A percentile compares a stretch with the other conserved stretches of the same genome.
Conservation (phyloP, 257 asterid genomes). For the Hygrophila difformis region DNA sequence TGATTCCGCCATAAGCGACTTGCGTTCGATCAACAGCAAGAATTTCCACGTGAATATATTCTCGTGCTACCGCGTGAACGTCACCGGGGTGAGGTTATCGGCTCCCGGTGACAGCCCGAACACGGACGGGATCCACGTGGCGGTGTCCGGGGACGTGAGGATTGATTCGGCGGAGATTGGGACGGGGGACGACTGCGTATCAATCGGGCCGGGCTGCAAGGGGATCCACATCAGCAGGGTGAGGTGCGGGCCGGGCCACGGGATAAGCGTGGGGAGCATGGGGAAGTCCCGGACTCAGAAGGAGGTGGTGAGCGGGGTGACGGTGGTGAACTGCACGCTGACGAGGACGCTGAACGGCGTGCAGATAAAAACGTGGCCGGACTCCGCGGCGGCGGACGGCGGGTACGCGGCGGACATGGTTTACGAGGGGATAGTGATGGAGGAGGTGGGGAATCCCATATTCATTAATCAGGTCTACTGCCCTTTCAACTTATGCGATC, state of each 20-base stretch:
- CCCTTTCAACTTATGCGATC: constrained; percentile 22
- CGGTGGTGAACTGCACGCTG: constrained; percentile 31
- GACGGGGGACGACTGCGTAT: constrained; percentile 55
- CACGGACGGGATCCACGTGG: constrained; percentile 52
- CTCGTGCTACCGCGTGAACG: constrained; percentile 29
- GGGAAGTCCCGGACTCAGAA: constrained; percentile 15
- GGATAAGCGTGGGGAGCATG: constrained; percentile 50
- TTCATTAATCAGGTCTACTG: constrained; percentile 49
- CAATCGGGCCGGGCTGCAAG: constrained; percentile 35
- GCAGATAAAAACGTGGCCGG: constrained; percentile 57
- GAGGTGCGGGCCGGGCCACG: constrained; percentile 57
- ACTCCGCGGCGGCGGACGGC: constrained; percentile 23
- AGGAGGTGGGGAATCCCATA: constrained; percentile 37
- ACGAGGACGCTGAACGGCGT: constrained; percentile 37
- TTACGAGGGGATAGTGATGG: constrained; percentile 31
- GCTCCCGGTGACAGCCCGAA: constrained; percentile 50
- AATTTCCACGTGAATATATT: constrained; percentile 37
- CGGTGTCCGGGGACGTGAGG: constrained; percentile 28
- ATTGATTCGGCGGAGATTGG: constrained; percentile 21
- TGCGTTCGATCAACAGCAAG: constrained; percentile 53
- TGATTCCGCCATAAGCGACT: constrained; percentile 12
- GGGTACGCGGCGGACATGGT: constrained; percentile 27
- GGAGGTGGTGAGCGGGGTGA: constrained; percentile 28
- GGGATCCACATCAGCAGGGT: constrained; percentile 22
- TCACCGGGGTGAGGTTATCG: constrained; percentile 19